phyloP scores from a whole-genome alignment of 108 stramenopile species.

The Licmophora abbreviata region DNA sequence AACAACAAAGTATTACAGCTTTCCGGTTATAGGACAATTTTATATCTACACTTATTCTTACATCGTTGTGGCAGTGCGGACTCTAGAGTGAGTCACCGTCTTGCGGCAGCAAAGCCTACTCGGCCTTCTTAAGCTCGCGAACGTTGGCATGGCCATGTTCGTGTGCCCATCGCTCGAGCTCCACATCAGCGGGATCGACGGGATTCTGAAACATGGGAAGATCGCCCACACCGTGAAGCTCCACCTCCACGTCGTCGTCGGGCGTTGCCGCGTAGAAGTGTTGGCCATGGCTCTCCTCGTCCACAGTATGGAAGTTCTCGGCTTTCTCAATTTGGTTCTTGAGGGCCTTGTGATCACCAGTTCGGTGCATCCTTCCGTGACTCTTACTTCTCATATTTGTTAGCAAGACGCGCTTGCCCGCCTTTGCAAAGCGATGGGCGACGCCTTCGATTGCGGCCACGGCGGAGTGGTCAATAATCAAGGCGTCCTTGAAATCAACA shows the following conservation, averaged over 20 bases:
- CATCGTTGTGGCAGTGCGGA: not conserved
- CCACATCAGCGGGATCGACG: conserved; percentile 1
- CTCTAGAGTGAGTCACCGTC: not conserved
- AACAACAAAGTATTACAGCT: too few species aligned
- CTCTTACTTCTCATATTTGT: conserved; percentile 19
- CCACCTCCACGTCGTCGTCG: not conserved
- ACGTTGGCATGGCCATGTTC: conserved; percentile 4
- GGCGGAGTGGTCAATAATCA: conserved; percentile 44
- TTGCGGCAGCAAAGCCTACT: not conserved
- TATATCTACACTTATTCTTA: too few species aligned
- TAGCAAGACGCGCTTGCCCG: conserved; percentile 26
- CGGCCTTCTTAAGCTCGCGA: conserved; percentile 1
- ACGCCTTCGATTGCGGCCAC: conserved; percentile 43
- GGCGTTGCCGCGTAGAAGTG: not conserved
- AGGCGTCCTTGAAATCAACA: conserved; percentile 35
- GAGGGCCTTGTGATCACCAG: conserved; percentile 24
- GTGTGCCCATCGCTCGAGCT: conserved; percentile 1
- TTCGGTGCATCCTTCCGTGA: conserved; percentile 30
- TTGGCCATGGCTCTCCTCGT: not conserved
- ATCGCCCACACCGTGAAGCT: conserved; percentile 3
- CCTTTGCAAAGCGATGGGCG: conserved; percentile 29
- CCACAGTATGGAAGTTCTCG: not conserved
- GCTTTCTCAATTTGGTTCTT: conserved; percentile 17
- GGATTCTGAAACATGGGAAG: conserved; percentile 13
- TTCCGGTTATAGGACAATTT: too few species aligned